Evolutionary conservation across 106 monocot genomes (phyloP), one percentile per base, ranked within the genome.

Genomic region (Dendrobium officinale): DNA sequence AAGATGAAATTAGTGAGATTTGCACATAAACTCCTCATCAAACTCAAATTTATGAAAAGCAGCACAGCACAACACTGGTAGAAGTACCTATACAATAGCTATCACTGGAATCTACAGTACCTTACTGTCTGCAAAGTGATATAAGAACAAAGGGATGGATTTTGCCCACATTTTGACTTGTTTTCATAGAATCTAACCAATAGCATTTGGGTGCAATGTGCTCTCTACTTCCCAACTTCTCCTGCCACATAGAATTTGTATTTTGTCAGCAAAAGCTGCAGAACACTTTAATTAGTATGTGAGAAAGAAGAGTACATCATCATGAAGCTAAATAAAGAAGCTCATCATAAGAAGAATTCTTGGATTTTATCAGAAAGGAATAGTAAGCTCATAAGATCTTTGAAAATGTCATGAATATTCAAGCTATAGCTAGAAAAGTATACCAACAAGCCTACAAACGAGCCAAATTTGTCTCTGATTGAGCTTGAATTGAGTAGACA

Each of bases 201-300:
- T 89, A 68, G 85, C 88, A 79, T 91, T 93, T 44, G 87, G 84
- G 73, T 89, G 87, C 78, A 89, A 75, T 1, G 91, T 51, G 67
- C 84, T 91, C 73, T 91, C 91, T 51, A 91, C 81, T 76, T 91
- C 91, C 91, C 93, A 91, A 80, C 87, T 91, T 83, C 22, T n/a
- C 61, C 90, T 90, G 86, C 55, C 49, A 80, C 64, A 19, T 15
- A 80, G 17, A 56, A 77, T 75, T 24, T 74, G 42, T 44, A 81
- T 29, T 19, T 20, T 42, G 29, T n/a, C 6, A 74, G 74, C 18
- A 73, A 73, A 68, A 33, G 37, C 41, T 45, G 18, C 17, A 77
- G 6, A 64, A 48, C 22, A 56, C 54, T 17, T 24, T 6, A 31
- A n/a, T 6, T 44, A 26, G 26, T 26, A 26, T 26, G 26, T 26